Conservation (phyloP, 2,329 filamentous ascomycete species). For the Scytalidium sp. region DNA sequence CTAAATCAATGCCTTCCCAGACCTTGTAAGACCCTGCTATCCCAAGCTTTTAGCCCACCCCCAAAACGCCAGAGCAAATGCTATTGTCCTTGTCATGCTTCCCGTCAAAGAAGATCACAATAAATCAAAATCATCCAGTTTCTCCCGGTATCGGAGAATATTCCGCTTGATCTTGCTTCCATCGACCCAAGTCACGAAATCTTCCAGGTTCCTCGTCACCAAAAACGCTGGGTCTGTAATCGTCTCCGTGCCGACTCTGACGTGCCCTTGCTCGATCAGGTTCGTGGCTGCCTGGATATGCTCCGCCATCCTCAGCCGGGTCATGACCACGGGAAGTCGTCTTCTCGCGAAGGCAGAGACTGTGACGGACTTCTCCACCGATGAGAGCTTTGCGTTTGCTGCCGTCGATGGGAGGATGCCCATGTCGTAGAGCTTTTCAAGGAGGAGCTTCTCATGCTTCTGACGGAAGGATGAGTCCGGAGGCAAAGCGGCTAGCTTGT, state of each 20-base stretch:
- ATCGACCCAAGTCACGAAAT: conserved; percentile 95
- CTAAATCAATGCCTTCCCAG: too few species aligned
- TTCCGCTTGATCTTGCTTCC: conserved; percentile 96
- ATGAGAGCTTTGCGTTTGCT: conserved; percentile 68
- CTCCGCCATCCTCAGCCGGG: conserved; percentile 85
- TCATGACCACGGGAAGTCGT: conserved; percentile 87
- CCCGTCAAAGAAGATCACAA: conserved; percentile 61
- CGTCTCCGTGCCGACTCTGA: conserved; percentile 85
- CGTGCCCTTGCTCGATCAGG: conserved; percentile 92
- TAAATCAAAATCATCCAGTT: conserved; percentile 93
- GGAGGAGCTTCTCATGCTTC: conserved; percentile 81
- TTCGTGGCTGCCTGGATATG: conserved; percentile 80
- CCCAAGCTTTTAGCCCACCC: background rate
- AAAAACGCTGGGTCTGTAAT: conserved; percentile 87
- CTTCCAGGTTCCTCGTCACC: conserved; percentile 86
- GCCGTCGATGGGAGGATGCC: conserved; percentile 71
- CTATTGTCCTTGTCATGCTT: background rate
- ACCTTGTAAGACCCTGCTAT: too few species aligned
- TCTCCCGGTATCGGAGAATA: conserved; percentile 91
- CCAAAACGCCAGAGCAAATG: background rate
- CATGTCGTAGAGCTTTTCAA: conserved; percentile 93
- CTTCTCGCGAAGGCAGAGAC: conserved; percentile 86
- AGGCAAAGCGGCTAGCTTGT: conserved; percentile 81
- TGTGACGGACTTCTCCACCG: conserved; percentile 84
- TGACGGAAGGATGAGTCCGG: conserved; percentile 72